Evolutionary conservation across 2,329 filamentous ascomycete species (phyloP).

Genomic region (Amauroascus verrucosus): DNA sequence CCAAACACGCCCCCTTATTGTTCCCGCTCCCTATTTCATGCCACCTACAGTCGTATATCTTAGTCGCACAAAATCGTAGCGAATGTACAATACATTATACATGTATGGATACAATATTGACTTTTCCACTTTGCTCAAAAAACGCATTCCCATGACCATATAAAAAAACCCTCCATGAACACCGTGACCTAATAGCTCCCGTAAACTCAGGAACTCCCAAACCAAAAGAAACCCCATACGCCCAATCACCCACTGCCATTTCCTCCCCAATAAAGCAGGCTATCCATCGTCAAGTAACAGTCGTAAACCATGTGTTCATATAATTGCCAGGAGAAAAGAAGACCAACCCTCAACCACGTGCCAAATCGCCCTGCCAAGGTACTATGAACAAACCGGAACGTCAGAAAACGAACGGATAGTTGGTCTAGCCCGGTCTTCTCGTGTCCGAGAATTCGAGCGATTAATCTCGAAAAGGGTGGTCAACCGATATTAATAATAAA

Average conservation of each 20-base stretch:
- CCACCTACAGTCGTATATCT: background rate
- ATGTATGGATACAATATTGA: background rate
- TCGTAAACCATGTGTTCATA: conserved; percentile 1
- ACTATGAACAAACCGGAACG: background rate
- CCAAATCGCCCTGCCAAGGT: background rate
- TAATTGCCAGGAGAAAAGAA: conserved; percentile 1
- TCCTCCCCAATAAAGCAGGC: background rate
- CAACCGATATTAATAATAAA: no score
- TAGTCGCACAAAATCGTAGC: background rate
- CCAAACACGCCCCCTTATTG: no score
- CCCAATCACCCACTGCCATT: background rate
- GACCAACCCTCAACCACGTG: background rate
- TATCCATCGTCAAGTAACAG: background rate
- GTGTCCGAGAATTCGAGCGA: background rate
- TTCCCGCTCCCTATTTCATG: background rate
- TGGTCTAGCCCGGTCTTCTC: background rate
- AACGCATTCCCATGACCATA: background rate
- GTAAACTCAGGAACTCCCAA: background rate
- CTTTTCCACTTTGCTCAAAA: background rate
- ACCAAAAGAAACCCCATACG: background rate
- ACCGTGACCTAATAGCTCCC: background rate
- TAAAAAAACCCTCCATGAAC: background rate
- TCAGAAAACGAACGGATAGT: background rate
- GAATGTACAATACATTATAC: background rate
- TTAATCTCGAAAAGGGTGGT: background rate